Conservation (phyloP, 768 basidiomycete genomes). For the Termitomyces heimii region DNA sequence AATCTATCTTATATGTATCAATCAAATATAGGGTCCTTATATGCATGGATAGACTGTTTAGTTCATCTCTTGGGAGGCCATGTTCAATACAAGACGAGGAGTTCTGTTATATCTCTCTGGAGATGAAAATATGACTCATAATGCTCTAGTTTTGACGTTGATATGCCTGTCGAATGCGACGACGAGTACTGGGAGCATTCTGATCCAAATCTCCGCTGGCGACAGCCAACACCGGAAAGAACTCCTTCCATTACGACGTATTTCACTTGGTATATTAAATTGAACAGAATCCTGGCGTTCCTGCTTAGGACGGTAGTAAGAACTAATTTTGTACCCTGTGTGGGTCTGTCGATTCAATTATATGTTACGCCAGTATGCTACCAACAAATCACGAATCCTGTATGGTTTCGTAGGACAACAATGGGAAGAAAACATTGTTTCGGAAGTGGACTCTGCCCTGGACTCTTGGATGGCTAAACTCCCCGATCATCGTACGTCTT, state of each 20-base stretch:
- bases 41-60: constrained; percentile 44
- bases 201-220: constrained; percentile 55
- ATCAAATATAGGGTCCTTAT: constrained; percentile 40
- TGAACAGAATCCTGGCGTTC: constrained; percentile 63
- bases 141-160: constrained; percentile 59
- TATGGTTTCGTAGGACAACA: constrained; percentile 53
- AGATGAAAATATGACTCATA: neutral
- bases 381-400: constrained; percentile 64
- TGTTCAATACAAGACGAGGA: constrained; percentile 79
- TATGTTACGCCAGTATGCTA: constrained; percentile 58
- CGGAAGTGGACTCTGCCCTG: constrained; percentile 64
- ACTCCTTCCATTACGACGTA: constrained; percentile 51
- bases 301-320: constrained; percentile 58
- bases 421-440: constrained; percentile 66
- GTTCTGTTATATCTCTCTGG: constrained; percentile 31
- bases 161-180: constrained; percentile 57
- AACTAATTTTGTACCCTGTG: neutral
- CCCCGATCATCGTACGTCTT: constrained; percentile 49
- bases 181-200: constrained; percentile 72
- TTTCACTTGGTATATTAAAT: constrained; percentile 50
- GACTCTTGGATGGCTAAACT: constrained; percentile 65
- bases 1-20: neutral
- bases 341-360: neutral
- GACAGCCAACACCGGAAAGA: constrained; percentile 48
- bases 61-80: constrained; percentile 59